phyloP scores from a whole-genome alignment of 305 asterid genomes.

The Fraxinus xanthoxyloides region DNA sequence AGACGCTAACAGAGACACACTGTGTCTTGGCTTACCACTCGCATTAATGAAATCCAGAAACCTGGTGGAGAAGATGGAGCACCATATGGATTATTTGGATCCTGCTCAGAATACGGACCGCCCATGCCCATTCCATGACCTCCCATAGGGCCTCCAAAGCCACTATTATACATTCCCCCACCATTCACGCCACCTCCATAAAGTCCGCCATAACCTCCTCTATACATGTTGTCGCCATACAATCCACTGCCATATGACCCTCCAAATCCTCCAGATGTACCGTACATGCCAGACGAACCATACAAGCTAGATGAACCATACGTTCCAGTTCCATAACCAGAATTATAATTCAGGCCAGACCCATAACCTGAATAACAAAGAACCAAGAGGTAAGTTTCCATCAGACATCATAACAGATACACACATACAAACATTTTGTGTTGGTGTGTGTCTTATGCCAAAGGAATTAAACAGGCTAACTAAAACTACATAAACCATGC shows the following conservation, averaged over 20 bases:
- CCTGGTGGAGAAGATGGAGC: slow-evolving; percentile 80
- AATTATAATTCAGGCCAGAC: slow-evolving; percentile 39
- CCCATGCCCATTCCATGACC: slow-evolving; percentile 91
- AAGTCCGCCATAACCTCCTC: slow-evolving; percentile 88
- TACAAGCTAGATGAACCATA: slow-evolving; percentile 49
- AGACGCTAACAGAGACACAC: background rate
- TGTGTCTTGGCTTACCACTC: slow-evolving; percentile 55
- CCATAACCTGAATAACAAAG: slow-evolving; percentile 53
- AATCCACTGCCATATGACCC: slow-evolving; percentile 70
- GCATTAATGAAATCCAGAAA: slow-evolving; percentile 92
- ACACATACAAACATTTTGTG: background rate
- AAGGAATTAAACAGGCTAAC: background rate
- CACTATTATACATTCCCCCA: slow-evolving; percentile 68
- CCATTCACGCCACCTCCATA: slow-evolving; percentile 67
- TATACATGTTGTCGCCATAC: slow-evolving; percentile 76
- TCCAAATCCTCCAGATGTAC: slow-evolving; percentile 63
- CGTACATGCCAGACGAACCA: slow-evolving; percentile 51
- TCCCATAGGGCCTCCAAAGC: slow-evolving; percentile 74
- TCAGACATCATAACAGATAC: slow-evolving; percentile 19
- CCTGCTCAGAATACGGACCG: slow-evolving; percentile 65
- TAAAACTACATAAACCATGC: background rate
- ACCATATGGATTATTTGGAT: slow-evolving; percentile 91
- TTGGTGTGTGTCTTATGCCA: background rate
- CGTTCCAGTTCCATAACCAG: background rate
- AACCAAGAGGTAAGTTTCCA: slow-evolving; percentile 16